Percentiles rank a stretch among this genome's conserved stretches.
phyloP scores from a whole-genome alignment of 2,329 filamentous ascomycete species.

The Fusarium compactum region DNA sequence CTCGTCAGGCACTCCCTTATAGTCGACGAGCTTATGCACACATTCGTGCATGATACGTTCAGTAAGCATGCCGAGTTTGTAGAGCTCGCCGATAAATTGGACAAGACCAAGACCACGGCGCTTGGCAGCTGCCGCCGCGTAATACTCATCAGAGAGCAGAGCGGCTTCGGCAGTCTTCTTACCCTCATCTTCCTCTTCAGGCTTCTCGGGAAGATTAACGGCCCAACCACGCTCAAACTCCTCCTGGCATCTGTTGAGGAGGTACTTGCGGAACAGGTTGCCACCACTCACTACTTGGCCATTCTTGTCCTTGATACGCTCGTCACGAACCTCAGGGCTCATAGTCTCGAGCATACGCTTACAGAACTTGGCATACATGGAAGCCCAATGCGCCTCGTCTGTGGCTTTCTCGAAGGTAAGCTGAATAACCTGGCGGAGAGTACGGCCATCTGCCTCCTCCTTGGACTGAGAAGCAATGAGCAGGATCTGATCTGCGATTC shows the following conservation, averaged over 20 bases:
- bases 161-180: slow-evolving; percentile 76
- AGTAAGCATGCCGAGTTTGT: slow-evolving; percentile 98
- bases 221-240: slow-evolving; percentile 99
- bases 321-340: slow-evolving; percentile 94
- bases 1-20: slow-evolving; percentile 92
- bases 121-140: slow-evolving; percentile 92
- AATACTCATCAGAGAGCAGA: slow-evolving; percentile 97
- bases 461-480: slow-evolving; percentile 94
- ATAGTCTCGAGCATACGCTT: slow-evolving; percentile 96
- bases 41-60: slow-evolving; percentile 99
- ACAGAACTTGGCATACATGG: slow-evolving; percentile 99
- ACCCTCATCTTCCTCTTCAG: slow-evolving; percentile 71
- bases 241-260: slow-evolving; percentile 97
- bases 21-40: slow-evolving; percentile 96
- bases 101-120: slow-evolving; percentile 96
- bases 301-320: slow-evolving; percentile 91
- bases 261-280: slow-evolving; percentile 96
- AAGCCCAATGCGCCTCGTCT: slow-evolving; percentile 97
- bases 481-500: slow-evolving; percentile 92
- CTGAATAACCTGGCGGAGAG: slow-evolving; percentile 96
- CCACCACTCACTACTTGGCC: slow-evolving; percentile 91
- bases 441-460: slow-evolving; percentile 93
- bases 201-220: slow-evolving; percentile 79
- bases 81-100: slow-evolving; percentile 98
- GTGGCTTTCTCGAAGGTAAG: slow-evolving; percentile 99